Evolutionary conservation across 768 basidiomycete species (phyloP).

Genomic region (Trametes cingulata): DNA sequence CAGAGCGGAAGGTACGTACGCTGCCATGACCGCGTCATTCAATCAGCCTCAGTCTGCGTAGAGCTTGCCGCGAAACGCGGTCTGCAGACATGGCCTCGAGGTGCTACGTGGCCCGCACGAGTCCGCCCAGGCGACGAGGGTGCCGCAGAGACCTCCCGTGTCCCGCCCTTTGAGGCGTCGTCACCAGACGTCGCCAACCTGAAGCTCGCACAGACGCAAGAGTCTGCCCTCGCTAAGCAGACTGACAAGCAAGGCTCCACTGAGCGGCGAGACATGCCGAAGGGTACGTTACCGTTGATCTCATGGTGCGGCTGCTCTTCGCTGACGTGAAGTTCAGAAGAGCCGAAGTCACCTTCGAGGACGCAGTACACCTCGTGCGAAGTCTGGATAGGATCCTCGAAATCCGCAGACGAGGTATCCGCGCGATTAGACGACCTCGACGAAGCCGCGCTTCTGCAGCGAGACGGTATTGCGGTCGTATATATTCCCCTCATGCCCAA

Average conservation of each 20-base stretch:
- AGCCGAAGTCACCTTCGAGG: not conserved
- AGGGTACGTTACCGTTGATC: constrained; percentile 2
- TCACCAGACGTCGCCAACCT: constrained; percentile 19
- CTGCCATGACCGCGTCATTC: too few species aligned
- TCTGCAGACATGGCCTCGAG: constrained; percentile 28
- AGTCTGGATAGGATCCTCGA: constrained; percentile 32
- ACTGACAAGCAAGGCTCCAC: constrained; percentile 21
- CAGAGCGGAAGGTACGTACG: constrained; percentile 26
- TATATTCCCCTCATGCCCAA: constrained; percentile 31
- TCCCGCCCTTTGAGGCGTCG: constrained; percentile 12
- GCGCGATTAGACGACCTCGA: constrained; percentile 31
- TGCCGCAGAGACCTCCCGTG: not conserved
- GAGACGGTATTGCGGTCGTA: constrained; percentile 29
- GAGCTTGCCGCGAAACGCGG: constrained; percentile 28
- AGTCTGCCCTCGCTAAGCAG: constrained; percentile 27
- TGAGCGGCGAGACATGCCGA: constrained; percentile 21
- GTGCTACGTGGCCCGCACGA: constrained; percentile 27
- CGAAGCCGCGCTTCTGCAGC: constrained; percentile 27
- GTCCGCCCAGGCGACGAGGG: constrained; percentile 8
- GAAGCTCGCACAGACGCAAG: constrained; percentile 29
- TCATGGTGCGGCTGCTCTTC: not conserved
- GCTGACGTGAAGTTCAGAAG: not conserved
- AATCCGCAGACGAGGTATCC: constrained; percentile 16
- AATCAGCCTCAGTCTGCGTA: not conserved
- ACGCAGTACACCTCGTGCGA: constrained; percentile 23